Evolutionary conservation across 2,329 filamentous ascomycete species (phyloP).

Genomic region (Drechslerella coelobrocha): DNA sequence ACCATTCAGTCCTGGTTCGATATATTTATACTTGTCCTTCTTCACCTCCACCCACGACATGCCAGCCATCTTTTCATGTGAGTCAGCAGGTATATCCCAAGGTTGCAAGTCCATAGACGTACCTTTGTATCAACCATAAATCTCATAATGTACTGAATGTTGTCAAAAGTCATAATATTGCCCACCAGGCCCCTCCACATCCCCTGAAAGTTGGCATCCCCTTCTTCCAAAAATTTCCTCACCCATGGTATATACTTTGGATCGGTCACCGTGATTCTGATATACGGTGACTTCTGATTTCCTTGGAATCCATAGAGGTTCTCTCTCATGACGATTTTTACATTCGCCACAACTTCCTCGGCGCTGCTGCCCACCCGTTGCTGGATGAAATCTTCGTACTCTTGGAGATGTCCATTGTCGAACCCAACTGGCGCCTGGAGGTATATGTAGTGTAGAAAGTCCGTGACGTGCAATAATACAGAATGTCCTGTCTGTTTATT

Average conservation of each 20-base stretch:
- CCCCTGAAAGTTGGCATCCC: slow-evolving; percentile 84
- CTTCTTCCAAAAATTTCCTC: slow-evolving; percentile 75
- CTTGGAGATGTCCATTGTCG: slow-evolving; percentile 75
- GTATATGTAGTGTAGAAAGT: slow-evolving; percentile 96
- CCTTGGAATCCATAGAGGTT: slow-evolving; percentile 95
- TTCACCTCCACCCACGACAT: slow-evolving; percentile 95
- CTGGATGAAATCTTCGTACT: slow-evolving; percentile 82
- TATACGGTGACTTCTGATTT: slow-evolving; percentile 86
- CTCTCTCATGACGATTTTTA: slow-evolving; percentile 82
- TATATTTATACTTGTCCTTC: slow-evolving; percentile 71
- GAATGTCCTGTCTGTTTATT: slow-evolving; percentile 73
- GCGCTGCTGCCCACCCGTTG: slow-evolving; percentile 72
- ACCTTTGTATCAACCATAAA: slow-evolving; percentile 98
- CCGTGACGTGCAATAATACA: slow-evolving; percentile 90
- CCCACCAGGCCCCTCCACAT: slow-evolving; percentile 77
- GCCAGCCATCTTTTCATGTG: slow-evolving; percentile 72
- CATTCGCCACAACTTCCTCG: slow-evolving; percentile 76
- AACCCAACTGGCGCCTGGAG: slow-evolving; percentile 86
- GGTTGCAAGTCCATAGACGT: too few relatives aligned
- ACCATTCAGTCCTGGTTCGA: slow-evolving; percentile 63
- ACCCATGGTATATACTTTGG: slow-evolving; percentile 82
- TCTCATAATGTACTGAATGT: slow-evolving; percentile 88
- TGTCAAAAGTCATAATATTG: slow-evolving; percentile 90
- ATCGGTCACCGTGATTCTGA: slow-evolving; percentile 92
- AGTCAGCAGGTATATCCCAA: too few relatives aligned